A percentile compares a stretch with the other conserved stretches of the same genome.
phyloP scores from a whole-genome alignment of 805 yeast species.

The Candida caryicola region DNA sequence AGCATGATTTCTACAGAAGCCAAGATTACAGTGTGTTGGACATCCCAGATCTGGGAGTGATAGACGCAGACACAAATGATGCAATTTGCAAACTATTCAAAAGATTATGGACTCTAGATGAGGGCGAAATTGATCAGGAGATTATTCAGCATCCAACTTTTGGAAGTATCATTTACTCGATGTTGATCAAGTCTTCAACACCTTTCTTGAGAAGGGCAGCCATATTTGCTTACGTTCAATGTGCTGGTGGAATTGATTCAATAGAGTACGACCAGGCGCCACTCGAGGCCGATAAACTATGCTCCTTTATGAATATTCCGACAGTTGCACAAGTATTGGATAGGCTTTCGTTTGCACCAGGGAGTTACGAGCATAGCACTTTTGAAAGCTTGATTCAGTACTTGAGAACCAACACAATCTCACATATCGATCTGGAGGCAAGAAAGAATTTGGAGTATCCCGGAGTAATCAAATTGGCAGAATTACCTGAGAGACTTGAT shows the following conservation, averaged over 20 bases:
- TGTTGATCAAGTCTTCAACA: slow-evolving; percentile 54
- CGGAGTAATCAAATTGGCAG: slow-evolving; percentile 56
- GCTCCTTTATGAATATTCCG: slow-evolving; percentile 49
- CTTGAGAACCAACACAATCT: slow-evolving; percentile 7
- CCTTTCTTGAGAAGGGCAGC: slow-evolving; percentile 66
- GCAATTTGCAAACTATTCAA: slow-evolving; percentile 23
- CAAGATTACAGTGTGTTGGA: slow-evolving; percentile 30
- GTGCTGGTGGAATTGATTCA: slow-evolving; percentile 42
- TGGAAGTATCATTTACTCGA: slow-evolving; percentile 45
- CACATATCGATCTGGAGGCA: slow-evolving; percentile 11
- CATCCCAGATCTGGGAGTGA: slow-evolving; percentile 30
- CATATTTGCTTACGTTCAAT: slow-evolving; percentile 51
- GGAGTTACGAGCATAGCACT: slow-evolving; percentile 23
- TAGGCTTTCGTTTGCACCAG: background rate
- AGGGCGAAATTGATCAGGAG: slow-evolving; percentile 12
- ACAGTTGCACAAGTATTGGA: slow-evolving; percentile 19
- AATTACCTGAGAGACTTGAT: slow-evolving; percentile 66
- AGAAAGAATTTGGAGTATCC: slow-evolving; percentile 54
- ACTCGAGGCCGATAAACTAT: slow-evolving; percentile 55
- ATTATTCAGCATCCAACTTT: slow-evolving; percentile 21
- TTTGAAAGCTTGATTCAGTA: slow-evolving; percentile 20
- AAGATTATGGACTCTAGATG: slow-evolving; percentile 1
- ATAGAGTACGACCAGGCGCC: slow-evolving; percentile 13
- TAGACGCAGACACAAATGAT: slow-evolving; percentile 19
- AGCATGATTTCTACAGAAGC: slow-evolving; percentile 23